Base-by-base conservation (phyloP, 371 early-diverging fungal species). In the Syncephalastrum contaminatum region DNA sequence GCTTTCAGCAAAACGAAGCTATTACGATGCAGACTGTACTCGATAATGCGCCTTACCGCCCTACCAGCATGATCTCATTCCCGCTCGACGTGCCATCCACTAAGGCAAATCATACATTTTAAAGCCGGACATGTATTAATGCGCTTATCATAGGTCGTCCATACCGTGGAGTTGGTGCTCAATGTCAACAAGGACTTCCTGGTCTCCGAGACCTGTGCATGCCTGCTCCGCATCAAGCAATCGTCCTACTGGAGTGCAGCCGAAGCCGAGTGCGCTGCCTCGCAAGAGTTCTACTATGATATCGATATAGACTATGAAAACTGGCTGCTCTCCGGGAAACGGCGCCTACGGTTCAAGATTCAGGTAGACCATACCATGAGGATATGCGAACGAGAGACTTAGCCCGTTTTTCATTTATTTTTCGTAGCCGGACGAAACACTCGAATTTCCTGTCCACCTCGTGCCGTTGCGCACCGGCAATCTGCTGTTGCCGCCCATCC, bases 251-350 rank as follows among this genome's bases (percentile, higher is more conserved):
- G 88, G 88, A 63, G 66, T 21, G 53, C 60, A 24, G 54, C 53
- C 0, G 46, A 27, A 13, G 44, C 15, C 1, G 53, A 62, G 5
- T 53, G 20, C 36, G 63, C 66, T 7, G 48, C 58, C n/a, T 52
- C 73, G n/a, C 39, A 69, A 43, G 78, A 80, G 8, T 82, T 85
- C 47, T 76, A 63, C 53, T 88, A 87, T 53, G 87, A 88, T n/a
- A 75, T 90, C 54, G 71, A 82, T 54, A 82, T 83, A 1, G 85
- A 87, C 51, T 85, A 85, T 59, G 82, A 83, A 36, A 81, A 83
- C 58, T 90, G 90, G 90, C 50, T 89, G 8, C 57, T 90, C 5
- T 71, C 86, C 14, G 91, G 91, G 5, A 82, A 85, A 60, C 73
- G 81, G 53, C 80, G 85, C 46, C 59, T 82, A 40, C 64, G 82